Conservation (phyloP, 2,329 filamentous ascomycete genomes). For the Cladosporium colombiae region DNA sequence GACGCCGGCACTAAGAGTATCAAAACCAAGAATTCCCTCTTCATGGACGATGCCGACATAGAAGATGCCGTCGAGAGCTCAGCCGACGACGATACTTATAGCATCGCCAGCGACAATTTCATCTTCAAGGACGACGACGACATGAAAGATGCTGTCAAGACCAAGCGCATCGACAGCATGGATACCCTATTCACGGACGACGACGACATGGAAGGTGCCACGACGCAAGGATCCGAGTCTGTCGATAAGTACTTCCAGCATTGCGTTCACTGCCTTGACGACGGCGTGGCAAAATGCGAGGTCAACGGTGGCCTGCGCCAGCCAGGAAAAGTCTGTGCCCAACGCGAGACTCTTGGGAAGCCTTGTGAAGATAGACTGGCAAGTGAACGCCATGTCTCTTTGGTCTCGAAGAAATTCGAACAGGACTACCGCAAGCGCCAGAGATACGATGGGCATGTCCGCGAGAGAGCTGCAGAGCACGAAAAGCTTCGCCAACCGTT, state of each 20-base stretch:
- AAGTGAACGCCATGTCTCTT: background rate
- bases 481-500: background rate
- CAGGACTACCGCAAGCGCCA: background rate
- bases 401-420: background rate
- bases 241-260: background rate
- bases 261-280: background rate
- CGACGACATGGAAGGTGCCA: background rate
- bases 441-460: background rate
- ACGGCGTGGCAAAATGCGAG: background rate
- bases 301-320: background rate
- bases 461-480: background rate
- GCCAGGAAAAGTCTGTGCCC: background rate
- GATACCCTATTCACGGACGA: background rate
- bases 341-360: background rate
- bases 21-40: too few relatives aligned
- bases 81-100: background rate
- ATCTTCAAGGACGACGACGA: too few relatives aligned
- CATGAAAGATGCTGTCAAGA: background rate
- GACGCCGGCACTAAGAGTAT: too few relatives aligned
- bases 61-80: background rate
- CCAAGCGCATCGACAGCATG: background rate
- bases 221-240: background rate
- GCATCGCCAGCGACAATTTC: too few relatives aligned
- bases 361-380: background rate
- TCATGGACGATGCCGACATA: too few relatives aligned